Base-by-base conservation (phyloP, 1,139 yeast species). In the Scheffersomyces stambukii region DNA sequence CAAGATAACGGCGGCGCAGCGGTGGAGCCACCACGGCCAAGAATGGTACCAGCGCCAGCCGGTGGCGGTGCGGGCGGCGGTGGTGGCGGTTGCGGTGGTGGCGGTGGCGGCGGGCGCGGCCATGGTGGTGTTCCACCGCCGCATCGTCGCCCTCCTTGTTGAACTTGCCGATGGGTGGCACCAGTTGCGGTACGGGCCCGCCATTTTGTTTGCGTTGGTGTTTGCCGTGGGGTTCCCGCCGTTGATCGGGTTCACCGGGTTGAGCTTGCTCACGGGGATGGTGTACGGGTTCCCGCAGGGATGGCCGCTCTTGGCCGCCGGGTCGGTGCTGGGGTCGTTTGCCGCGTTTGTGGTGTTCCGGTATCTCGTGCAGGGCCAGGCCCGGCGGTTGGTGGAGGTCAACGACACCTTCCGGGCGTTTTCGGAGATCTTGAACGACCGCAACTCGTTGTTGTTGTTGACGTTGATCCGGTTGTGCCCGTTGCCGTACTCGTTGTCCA, bases 401-500 rank as follows among this genome's bases (percentile, higher is more conserved):
- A 83, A 82, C 50, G 75, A 75, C 31, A 76, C 75, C 38, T 77
- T 91, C 42, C 72, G 79, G 40, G 89, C 95, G 1, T 73, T 91
- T 42, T 71, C 88, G 1, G 77, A 79, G 34, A 82, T 88, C 6
- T 57, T 91, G 38, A 62, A 59, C 31, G 84, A 79, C 41, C 10
- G 10, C 9, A 56, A 58, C 23, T 79, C 85, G 35, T 70, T 88
- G 36, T 52, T 77, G 37, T 56, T 91, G 23, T 57, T 91, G 31
- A 71, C 81, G 32, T 65, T 89, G 51, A 71, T 91, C 24, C 65
- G 96, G 32, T 57, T 89, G 35, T 86, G 96, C 44, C 98, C 98
- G 0, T 70, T 89, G 45, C 97, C 98, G 0, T 91, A 89, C 50
- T 85, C 96, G 4, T 61, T 89, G 24, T 81, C 94, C 1, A 91